Conservation (phyloP, 805 yeast species). For the Candida manassasensis region DNA sequence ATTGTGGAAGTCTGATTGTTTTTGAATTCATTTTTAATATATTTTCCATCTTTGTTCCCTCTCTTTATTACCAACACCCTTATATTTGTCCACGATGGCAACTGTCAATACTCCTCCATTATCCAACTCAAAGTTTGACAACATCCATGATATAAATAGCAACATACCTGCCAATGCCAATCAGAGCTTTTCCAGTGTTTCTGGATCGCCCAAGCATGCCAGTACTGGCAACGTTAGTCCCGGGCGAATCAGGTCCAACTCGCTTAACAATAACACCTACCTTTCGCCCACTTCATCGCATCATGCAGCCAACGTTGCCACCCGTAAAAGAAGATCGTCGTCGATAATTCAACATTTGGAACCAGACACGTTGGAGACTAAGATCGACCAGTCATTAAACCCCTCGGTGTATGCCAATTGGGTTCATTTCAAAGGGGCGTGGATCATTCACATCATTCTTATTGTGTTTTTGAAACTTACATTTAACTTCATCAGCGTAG, state of each 20-base stretch:
- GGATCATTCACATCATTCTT: constrained; percentile 87
- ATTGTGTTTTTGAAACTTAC: constrained; percentile 69
- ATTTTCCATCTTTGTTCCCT: no score
- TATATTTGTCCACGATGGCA: background rate
- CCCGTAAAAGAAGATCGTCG: constrained; percentile 70
- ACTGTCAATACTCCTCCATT: constrained; percentile 3
- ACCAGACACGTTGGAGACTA: constrained; percentile 88
- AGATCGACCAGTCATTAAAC: constrained; percentile 82
- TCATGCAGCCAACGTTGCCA: constrained; percentile 19
- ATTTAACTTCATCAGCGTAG: constrained; percentile 76
- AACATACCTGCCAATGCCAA: background rate
- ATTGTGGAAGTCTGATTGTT: no score
- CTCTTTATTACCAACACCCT: no score
- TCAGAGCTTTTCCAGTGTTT: background rate
- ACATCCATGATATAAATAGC: background rate
- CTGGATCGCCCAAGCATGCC: constrained; percentile 1
- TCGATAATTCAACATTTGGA: constrained; percentile 86
- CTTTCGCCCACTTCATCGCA: constrained; percentile 25
- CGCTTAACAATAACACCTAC: constrained; percentile 3
- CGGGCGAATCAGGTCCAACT: constrained; percentile 7
- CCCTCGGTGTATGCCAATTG: constrained; percentile 93
- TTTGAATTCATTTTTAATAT: no score
- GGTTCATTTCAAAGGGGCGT: constrained; percentile 95
- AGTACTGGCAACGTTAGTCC: constrained; percentile 5
- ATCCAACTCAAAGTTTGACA: background rate